Percentiles rank a stretch among this genome's conserved stretches.
These are phyloP conservation scores for Coniella lustricola DNA, from an alignment of 2,329 filamentous ascomycete genomes.

Conservation along the genomic window DNA sequence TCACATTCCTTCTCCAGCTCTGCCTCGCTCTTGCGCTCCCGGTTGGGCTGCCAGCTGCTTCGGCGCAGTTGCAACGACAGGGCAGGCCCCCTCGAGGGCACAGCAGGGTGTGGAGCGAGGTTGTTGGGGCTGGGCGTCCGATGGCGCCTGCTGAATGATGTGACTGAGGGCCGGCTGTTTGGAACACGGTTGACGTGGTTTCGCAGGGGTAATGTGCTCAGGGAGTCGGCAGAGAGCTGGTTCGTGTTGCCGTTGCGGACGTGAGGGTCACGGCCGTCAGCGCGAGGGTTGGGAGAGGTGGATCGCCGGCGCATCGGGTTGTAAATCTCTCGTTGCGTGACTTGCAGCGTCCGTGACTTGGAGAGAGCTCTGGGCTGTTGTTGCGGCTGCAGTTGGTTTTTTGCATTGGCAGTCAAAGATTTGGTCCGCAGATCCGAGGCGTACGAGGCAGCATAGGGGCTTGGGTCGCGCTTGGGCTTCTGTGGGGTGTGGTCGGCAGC, in stretches of 20 bases:
- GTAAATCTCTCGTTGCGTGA: constrained; percentile 26
- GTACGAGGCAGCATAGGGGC: constrained; percentile 44
- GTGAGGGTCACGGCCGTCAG: constrained; percentile 38
- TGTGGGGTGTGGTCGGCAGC: constrained; percentile 27
- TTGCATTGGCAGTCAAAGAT: constrained; percentile 20
- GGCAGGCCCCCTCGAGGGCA: constrained; percentile 37
- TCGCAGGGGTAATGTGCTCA: constrained; percentile 23
- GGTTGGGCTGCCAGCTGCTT: constrained; percentile 66
- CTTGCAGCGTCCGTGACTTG: constrained; percentile 21
- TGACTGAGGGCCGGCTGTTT: constrained; percentile 30
- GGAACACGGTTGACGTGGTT: constrained; percentile 22
- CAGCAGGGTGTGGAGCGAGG: constrained; percentile 31
- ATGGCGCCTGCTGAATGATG: constrained; percentile 35
- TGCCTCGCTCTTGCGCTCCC: constrained; percentile 57
- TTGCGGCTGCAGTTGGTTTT: constrained; percentile 12
- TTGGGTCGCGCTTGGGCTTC: constrained; percentile 31
- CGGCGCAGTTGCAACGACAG: constrained; percentile 37
- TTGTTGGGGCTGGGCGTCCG: constrained; percentile 41
- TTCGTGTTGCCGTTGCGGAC: constrained; percentile 44
- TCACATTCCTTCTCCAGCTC: constrained; percentile 72
- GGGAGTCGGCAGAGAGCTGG: constrained; percentile 26
- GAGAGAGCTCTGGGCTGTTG: constrained; percentile 20
- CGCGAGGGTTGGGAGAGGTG: constrained; percentile 33
- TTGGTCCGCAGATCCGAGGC: constrained; percentile 34
- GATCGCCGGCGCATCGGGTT: constrained; percentile 26